Base-by-base conservation (phyloP, 1,139 yeast species). In the Magnusiomyces sp. region DNA sequence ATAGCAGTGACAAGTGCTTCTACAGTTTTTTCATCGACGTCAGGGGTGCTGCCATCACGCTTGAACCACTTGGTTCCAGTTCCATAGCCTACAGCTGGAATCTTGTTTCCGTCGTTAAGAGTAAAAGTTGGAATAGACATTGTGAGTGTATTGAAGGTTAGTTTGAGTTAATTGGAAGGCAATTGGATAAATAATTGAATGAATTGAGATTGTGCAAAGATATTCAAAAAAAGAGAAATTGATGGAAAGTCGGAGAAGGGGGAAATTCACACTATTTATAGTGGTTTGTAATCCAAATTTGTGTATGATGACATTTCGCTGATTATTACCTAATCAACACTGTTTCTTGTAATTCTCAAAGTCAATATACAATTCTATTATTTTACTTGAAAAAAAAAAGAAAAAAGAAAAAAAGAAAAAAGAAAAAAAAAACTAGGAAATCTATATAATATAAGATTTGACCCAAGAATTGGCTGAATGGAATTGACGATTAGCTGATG, bases 51-150 rank as follows among this genome's bases (percentile, higher is more conserved):
- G 39, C 62, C 65, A 27, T 55, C 63, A 7, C 29, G 29, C 41
- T 71, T 68, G 54, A 57, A 72, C 83, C 84, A 80, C 56, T 73
- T 76, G 46, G 87, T 81, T 45, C 89, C 88, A 1, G 83, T 74
- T 9, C 89, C 89, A 50, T 71, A 66, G 13, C 75, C 75, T 29
- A 74, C 62, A 13, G 71, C 73, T 29, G 77, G 78, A 45, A 74
- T 67, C 51, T 64, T 50, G 20, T 50, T 49, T 14, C 64, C 65
- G 38, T 59, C 53, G 37, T 55, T 54, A 31, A 64, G 60, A 55
- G 50, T 56, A 49, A 59, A 58, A 11, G 58, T 37, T 20, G 62
- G 61, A 40, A 59, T 46, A 19, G 56, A 7, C 56, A 54, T 55
- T 40, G 29, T 50, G 4, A 19, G 5, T 16, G 20, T 9, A 41